Evolutionary conservation across 2,329 filamentous ascomycete species (phyloP).

Genomic region (Aspergillus ustus): DNA sequence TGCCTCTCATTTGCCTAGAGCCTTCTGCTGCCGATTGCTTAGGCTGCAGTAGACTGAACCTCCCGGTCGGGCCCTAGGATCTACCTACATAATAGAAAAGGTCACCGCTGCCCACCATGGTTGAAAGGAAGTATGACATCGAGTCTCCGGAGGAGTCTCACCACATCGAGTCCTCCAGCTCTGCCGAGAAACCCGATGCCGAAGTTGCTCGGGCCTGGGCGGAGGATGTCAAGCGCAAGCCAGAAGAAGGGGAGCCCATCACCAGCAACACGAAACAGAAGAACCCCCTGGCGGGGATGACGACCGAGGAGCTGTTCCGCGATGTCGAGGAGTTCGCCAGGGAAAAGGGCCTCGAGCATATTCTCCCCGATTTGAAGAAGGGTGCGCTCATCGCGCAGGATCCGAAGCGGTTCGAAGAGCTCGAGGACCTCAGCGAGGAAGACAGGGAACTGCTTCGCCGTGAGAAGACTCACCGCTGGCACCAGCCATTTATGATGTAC

Average conservation of each 20-base stretch:
- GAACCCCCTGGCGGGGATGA: constrained; percentile 61
- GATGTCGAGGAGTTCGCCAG: constrained; percentile 61
- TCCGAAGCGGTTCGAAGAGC: constrained; percentile 54
- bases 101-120: not conserved
- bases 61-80: not conserved
- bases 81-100: not conserved
- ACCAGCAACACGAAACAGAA: constrained; percentile 20
- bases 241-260: not conserved
- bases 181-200: not conserved
- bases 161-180: constrained; percentile 6
- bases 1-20: not conserved
- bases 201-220: constrained; percentile 6
- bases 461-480: constrained; percentile 57
- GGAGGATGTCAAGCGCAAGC: not conserved
- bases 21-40: not conserved
- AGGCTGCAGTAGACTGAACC: not conserved
- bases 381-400: constrained; percentile 58
- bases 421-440: constrained; percentile 51
- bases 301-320: constrained; percentile 56
- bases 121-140: not conserved
- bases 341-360: constrained; percentile 54
- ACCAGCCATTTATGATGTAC: constrained; percentile 55
- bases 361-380: constrained; percentile 56
- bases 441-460: constrained; percentile 49
- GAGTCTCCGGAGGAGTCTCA: not conserved